phyloP scores from a whole-genome alignment of 768 basidiomycete species.

The Pulveroboletus sp. region DNA sequence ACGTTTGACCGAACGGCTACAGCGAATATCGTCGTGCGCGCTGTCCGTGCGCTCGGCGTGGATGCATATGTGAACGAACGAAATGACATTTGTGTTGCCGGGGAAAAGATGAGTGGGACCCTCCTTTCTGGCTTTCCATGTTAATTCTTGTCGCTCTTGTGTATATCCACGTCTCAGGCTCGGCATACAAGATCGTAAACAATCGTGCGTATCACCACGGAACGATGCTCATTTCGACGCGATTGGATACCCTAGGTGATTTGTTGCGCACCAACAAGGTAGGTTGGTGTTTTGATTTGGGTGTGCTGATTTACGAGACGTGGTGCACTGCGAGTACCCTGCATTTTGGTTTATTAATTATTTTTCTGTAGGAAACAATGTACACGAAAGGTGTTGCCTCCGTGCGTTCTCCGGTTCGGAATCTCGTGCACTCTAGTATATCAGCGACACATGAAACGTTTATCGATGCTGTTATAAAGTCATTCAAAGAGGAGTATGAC shows the following conservation, averaged over 20 bases:
- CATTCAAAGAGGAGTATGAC: slow-evolving; percentile 61
- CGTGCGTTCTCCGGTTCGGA: slow-evolving; percentile 89
- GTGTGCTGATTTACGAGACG: not conserved
- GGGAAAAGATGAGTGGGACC: slow-evolving; percentile 75
- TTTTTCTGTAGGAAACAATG: slow-evolving; percentile 60
- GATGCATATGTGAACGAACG: slow-evolving; percentile 80
- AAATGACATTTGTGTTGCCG: slow-evolving; percentile 84
- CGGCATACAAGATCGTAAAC: slow-evolving; percentile 93
- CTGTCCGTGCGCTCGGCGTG: slow-evolving; percentile 71
- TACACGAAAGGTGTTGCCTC: slow-evolving; percentile 83
- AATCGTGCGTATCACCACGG: slow-evolving; percentile 95
- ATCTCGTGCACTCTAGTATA: slow-evolving; percentile 55
- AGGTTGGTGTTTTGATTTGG: slow-evolving; percentile 10
- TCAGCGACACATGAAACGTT: slow-evolving; percentile 65
- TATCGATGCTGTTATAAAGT: slow-evolving; percentile 56
- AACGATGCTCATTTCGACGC: slow-evolving; percentile 92
- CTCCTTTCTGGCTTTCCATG: not conserved
- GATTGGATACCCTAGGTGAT: slow-evolving; percentile 65
- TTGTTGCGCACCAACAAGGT: slow-evolving; percentile 67
- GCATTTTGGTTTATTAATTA: not conserved
- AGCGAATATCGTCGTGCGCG: slow-evolving; percentile 69
- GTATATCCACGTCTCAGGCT: slow-evolving; percentile 79
- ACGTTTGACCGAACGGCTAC: slow-evolving; percentile 79
- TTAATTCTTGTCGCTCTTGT: slow-evolving; percentile 2
- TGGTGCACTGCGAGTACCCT: not conserved